Percentiles rank a stretch among this genome's conserved stretches.
Evolutionary conservation across 805 yeast species (phyloP).

Genomic region (Ogataea philodendri): DNA sequence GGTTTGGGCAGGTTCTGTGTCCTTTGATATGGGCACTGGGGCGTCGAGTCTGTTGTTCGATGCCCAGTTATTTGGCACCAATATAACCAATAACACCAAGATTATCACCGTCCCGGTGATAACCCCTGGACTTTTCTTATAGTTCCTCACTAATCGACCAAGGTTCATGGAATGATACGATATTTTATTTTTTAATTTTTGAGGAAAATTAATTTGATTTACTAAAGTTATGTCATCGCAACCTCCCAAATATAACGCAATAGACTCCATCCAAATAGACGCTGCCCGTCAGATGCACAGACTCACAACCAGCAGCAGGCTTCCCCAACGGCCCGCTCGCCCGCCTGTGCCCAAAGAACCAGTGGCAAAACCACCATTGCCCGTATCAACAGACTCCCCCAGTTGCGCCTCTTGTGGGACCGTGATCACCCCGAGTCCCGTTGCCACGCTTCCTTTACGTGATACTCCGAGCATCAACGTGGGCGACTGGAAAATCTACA

Average conservation of each 20-base stretch:
- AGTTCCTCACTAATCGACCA: slow-evolving; percentile 10
- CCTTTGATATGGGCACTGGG: slow-evolving; percentile 21
- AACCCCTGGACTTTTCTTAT: slow-evolving; percentile 19
- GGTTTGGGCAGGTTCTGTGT: slow-evolving; percentile 1
- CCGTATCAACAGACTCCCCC: slow-evolving; percentile 24
- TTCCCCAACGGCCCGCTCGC: slow-evolving; percentile 15
- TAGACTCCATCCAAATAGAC: slow-evolving; percentile 53
- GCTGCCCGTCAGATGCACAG: slow-evolving; percentile 64
- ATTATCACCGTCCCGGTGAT: slow-evolving; percentile 20
- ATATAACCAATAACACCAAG: slow-evolving; percentile 19
- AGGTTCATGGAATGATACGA: slow-evolving; percentile 5
- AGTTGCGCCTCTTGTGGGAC: slow-evolving; percentile 64
- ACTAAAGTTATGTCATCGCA: slow-evolving; percentile 6
- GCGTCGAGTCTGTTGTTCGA: slow-evolving; percentile 21
- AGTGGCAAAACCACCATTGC: slow-evolving; percentile 23
- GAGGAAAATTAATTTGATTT: neutral
- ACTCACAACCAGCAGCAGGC: slow-evolving; percentile 46
- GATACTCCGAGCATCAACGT: slow-evolving; percentile 70
- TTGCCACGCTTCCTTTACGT: slow-evolving; percentile 57
- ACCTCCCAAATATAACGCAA: slow-evolving; percentile 34
- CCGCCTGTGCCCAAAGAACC: neutral
- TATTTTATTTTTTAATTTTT: neutral
- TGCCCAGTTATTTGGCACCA: slow-evolving; percentile 20
- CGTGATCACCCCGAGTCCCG: slow-evolving; percentile 77
- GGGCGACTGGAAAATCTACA: slow-evolving; percentile 72